Conservation (phyloP, 2,329 filamentous ascomycete species). For the Massarina eburnea region DNA sequence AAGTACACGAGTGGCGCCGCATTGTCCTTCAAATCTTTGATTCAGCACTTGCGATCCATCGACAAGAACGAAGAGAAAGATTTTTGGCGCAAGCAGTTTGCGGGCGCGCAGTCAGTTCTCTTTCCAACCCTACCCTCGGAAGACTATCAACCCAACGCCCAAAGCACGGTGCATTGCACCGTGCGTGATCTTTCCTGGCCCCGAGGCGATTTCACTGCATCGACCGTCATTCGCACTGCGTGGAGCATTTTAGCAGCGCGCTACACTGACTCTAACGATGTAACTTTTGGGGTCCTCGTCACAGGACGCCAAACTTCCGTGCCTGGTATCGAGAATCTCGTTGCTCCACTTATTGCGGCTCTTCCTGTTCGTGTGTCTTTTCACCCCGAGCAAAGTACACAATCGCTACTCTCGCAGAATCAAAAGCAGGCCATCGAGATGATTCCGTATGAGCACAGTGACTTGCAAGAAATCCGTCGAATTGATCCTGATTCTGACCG, state of each 20-base stretch:
- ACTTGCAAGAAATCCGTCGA: background rate
- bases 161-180: no score
- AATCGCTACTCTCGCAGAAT: background rate
- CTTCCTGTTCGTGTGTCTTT: constrained; percentile 20
- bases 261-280: constrained; percentile 31
- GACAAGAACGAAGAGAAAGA: no score
- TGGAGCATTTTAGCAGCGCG: constrained; percentile 28
- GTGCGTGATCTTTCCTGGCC: no score
- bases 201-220: no score
- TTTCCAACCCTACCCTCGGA: no score
- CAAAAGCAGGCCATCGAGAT: background rate
- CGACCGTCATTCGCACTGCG: constrained; percentile 19
- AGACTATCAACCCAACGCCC: no score
- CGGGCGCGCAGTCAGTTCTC: no score
- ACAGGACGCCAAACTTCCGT: constrained; percentile 40
- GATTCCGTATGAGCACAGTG: background rate
- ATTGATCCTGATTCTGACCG: background rate
- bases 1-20: no score
- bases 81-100: no score
- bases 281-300: constrained; percentile 45
- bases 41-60: no score
- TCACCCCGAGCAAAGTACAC: background rate
- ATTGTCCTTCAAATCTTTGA: no score
- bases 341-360: constrained; percentile 47
- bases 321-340: constrained; percentile 38